phyloP scores from a whole-genome alignment of 129 eudicot species.

The Centrapalus pauciflorus region DNA sequence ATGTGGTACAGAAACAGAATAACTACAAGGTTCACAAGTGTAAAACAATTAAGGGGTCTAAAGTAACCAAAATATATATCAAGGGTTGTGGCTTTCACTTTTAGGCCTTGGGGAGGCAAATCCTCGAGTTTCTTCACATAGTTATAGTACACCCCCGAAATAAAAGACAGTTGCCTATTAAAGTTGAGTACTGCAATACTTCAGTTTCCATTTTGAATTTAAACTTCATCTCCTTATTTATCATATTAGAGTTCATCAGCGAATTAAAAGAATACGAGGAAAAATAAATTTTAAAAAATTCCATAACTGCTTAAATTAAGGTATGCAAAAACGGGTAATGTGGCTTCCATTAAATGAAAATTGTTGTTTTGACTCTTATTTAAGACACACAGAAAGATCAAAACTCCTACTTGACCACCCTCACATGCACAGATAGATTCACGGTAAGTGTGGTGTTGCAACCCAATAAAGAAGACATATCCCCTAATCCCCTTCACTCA shows the following conservation, averaged over 20 bases:
- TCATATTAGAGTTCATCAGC: not conserved
- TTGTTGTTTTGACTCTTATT: not conserved
- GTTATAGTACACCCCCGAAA: not conserved
- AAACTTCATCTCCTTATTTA: not conserved
- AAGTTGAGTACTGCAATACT: not conserved
- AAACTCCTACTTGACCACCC: not conserved
- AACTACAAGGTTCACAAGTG: not conserved
- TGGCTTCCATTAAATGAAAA: not conserved
- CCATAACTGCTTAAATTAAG: not conserved
- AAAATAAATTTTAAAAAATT: not conserved
- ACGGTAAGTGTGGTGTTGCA: not conserved
- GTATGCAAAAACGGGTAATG: not conserved
- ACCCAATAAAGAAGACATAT: not conserved
- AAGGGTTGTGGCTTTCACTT: not conserved
- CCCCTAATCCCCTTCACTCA: not conserved
- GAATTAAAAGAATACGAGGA: not conserved
- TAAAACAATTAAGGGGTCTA: not conserved
- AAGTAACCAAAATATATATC: not conserved
- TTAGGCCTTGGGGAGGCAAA: not conserved
- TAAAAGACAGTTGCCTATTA: not conserved
- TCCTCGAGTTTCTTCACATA: not conserved
- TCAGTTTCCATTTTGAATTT: not conserved
- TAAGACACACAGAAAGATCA: not conserved
- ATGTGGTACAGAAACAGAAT: not conserved
- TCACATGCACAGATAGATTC: not conserved